phyloP scores from a whole-genome alignment of 2,329 filamentous ascomycete species.

The Aureobasidium melanogenum region DNA sequence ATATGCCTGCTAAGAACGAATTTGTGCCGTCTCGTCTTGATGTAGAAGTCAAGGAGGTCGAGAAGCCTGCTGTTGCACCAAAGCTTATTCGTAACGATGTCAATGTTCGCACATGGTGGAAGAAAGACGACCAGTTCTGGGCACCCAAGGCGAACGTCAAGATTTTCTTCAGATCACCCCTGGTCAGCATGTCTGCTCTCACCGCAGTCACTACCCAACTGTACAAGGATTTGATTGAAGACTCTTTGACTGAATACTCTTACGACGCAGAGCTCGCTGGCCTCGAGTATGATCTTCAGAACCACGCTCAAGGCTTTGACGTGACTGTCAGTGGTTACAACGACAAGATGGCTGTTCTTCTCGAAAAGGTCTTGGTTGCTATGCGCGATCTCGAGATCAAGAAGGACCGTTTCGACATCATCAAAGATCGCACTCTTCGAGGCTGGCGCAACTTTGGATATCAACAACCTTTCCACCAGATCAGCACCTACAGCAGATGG shows the following conservation, averaged over 20 bases:
- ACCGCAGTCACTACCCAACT: constrained; percentile 70
- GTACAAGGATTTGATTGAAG: constrained; percentile 77
- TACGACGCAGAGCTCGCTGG: constrained; percentile 95
- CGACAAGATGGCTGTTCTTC: constrained; percentile 82
- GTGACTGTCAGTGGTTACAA: constrained; percentile 85
- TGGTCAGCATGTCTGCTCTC: constrained; percentile 70
- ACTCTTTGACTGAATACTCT: constrained; percentile 84
- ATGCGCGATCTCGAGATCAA: constrained; percentile 78
- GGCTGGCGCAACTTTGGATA: constrained; percentile 80
- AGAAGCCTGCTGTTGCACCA: constrained; percentile 63
- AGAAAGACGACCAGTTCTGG: constrained; percentile 98
- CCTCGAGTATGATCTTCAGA: constrained; percentile 68
- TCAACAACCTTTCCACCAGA: constrained; percentile 80
- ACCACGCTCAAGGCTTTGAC: constrained; percentile 64
- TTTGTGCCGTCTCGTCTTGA: constrained; percentile 91
- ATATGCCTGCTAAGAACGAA: constrained; percentile 86
- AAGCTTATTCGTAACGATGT: constrained; percentile 79
- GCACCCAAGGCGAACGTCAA: constrained; percentile 88
- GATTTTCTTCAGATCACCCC: constrained; percentile 68
- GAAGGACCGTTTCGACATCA: constrained; percentile 80
- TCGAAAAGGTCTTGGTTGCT: constrained; percentile 79
- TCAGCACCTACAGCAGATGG: constrained; percentile 74
- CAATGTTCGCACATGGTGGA: constrained; percentile 80
- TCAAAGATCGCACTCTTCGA: constrained; percentile 74
- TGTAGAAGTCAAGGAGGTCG: constrained; percentile 88